A percentile compares a stretch with the other conserved stretches of the same genome.
Conservation (phyloP, 345 rosid species). For the Erodium maritimum region DNA sequence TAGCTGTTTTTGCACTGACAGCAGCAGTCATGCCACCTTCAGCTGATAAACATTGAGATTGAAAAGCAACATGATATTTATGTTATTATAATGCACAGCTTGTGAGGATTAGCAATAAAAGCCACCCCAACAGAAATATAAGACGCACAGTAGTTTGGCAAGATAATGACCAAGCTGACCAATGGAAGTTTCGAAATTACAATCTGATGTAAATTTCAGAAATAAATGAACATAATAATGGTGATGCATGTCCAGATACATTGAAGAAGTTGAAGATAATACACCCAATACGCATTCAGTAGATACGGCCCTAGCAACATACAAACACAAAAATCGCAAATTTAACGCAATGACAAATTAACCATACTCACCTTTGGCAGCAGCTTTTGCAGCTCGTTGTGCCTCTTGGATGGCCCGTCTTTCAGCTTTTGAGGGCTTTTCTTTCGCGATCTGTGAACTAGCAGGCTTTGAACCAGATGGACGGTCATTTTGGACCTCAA, state of each 20-base stretch:
- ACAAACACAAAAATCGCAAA: not conserved
- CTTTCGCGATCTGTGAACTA: conserved; percentile 50
- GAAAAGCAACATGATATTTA: not conserved
- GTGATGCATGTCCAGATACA: no score
- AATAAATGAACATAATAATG: not conserved
- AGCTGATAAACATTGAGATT: conserved; percentile 17
- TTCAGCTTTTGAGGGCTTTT: conserved; percentile 83
- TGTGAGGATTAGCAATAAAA: not conserved
- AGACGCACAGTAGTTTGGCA: not conserved
- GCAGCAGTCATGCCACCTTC: conserved; percentile 47
- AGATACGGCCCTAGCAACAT: no score
- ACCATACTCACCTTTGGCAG: conserved; percentile 53
- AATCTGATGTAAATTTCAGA: not conserved
- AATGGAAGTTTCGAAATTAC: not conserved
- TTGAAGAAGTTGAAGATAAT: no score
- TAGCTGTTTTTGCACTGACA: conserved; percentile 34
- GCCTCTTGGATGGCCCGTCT: conserved; percentile 91
- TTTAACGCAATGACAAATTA: not conserved
- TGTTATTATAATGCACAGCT: not conserved
- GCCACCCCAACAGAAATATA: not conserved
- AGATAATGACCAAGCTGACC: not conserved
- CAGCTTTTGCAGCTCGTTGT: conserved; percentile 84
- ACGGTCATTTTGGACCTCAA: conserved; percentile 39
- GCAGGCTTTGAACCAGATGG: conserved; percentile 33
- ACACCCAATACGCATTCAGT: no score